Evolutionary conservation across 2,329 filamentous ascomycete species (phyloP), one percentile per base, ranked within the genome.

Genomic region (Neophaeococcomyces mojaviensis): DNA sequence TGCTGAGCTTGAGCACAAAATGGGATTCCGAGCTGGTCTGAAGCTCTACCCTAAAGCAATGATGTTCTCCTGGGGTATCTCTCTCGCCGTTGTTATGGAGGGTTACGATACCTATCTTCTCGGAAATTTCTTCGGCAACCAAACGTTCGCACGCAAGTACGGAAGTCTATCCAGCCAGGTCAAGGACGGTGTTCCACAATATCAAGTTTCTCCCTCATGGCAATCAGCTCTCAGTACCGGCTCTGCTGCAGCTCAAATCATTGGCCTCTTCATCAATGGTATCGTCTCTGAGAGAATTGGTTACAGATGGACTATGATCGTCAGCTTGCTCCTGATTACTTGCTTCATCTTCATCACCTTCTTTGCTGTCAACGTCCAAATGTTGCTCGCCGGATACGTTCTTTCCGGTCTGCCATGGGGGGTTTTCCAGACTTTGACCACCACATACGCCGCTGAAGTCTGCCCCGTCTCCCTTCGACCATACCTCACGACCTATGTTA

Each of bases 41-140:
- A 79, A 73, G 59, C 74, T 92, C 26, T 95, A 95, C 61, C 88
- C 87, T 49, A 92, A 94, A 70, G 88, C 88, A 16, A 81, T 94
- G 47, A 75, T 71, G 20, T 94, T 87, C 86, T 87, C 82, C 57
- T 38, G 36, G 32, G 46, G 39, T 22, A 42, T 48, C 18, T 48
- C 45, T 15, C 30, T 55, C 9, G 53, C 55, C n/a, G 50, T 58
- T 35, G 52, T 57, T 47, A 57, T 58, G 54, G 53, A 54, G 31
- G 55, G 55, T 20, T 58, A 58, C 40, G 55, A 58, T 19, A 58
- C 55, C 19, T 54, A 51, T 33, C 50, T 57, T 19, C 53, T 57
- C n/a, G 55, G 55, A 28, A 55, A 55, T 22, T 57, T 58, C 46
- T 58, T 54, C 40, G 55, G 49, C 31, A 43, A 52, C 39, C 48